Conservation (phyloP, 495 filamentous ascomycete genomes). For the Aspergillus asperescens region DNA sequence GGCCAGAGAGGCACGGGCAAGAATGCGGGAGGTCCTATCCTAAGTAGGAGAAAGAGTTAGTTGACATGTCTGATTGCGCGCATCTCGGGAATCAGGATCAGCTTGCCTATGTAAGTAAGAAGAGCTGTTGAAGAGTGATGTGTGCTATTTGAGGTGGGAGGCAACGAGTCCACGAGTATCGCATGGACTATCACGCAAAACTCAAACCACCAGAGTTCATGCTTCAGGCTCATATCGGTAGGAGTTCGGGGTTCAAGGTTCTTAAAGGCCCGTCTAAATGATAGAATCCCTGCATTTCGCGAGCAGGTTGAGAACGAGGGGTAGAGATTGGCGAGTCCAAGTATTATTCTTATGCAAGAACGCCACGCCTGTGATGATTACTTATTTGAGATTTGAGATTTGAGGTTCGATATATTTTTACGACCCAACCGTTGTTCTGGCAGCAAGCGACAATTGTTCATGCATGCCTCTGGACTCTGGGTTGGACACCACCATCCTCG, state of each 20-base stretch:
- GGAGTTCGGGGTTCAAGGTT: too few relatives aligned
- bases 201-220: background rate
- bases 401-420: too few relatives aligned
- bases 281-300: too few relatives aligned
- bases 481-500: too few relatives aligned
- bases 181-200: background rate
- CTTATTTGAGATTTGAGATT: background rate
- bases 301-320: too few relatives aligned
- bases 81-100: background rate
- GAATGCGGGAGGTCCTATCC: too few relatives aligned
- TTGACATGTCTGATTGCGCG: background rate
- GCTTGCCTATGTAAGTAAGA: background rate
- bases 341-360: background rate
- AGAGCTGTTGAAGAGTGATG: background rate
- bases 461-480: background rate
- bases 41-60: background rate
- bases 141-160: background rate
- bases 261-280: too few relatives aligned
- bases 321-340: too few relatives aligned
- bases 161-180: too few relatives aligned
- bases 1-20: too few relatives aligned
- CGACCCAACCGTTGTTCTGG: background rate
- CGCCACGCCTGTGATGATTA: background rate
- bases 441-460: background rate
- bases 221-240: background rate